Base-by-base conservation (phyloP, 768 basidiomycete genomes). In the Butyriboletus loyo region DNA sequence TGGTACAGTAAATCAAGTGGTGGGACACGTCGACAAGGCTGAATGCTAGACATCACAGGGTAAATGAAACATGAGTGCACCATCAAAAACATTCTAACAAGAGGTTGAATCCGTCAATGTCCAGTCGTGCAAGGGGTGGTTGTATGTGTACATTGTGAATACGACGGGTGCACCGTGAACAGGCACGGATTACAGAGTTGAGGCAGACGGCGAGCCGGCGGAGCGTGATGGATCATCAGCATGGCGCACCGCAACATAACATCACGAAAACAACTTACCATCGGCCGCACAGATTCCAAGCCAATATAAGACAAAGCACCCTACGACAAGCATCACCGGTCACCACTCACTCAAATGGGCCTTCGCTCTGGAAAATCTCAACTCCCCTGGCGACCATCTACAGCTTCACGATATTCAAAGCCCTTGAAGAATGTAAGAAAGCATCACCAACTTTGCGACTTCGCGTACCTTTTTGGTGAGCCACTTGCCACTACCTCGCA, bases 351-450 rank as follows among this genome's bases (percentile, higher is more conserved):
- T 97, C 92, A 64, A 95, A 97, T 37, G 86, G 86, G 5, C 89
- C 86, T 21, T 88, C 79, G 10, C 78, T 61, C 52, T 78, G 76
- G 66, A 87, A 97, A 21, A 84, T 72, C 14, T 82, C 81, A 14
- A 98, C 92, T 13, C 92, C 94, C 94, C 42, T 90, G 85, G 47
- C 82, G 82, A 14, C 94, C 94, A 61, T 98, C 90, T 7, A 83
- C 83, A 7, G 93, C 92, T 58, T 90, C 86, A 40, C 81, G 75
- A 64, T 78, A 87, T 34, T 89, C 82, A 64, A 86, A 90, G 37
- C 87, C 85, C 87, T 83, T 38, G 7, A 19, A 34, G 8, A 41
- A 47, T 8, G 43, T 60, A 19, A 59, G 47, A 37, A 36, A 35
- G 36, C 14, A 25, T 40, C 27, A 15, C 22, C 30, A 25, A 43